A percentile compares a stretch with the other conserved stretches of the same genome.
These are phyloP conservation scores for Gynochthodes officinalis DNA, from an alignment of 257 asterid species.

Conservation along the genomic window DNA sequence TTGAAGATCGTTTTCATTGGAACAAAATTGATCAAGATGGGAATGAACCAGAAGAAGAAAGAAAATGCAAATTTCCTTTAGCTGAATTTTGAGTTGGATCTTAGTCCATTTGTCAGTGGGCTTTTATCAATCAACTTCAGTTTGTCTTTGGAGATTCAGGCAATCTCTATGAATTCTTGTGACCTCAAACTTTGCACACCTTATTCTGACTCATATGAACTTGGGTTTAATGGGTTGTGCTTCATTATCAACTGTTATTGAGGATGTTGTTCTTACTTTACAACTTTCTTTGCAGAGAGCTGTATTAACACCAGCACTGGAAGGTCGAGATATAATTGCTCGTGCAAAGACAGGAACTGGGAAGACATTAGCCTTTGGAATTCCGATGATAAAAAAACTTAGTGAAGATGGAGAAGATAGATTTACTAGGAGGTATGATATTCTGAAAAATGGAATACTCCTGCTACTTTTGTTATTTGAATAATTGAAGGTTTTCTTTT, in stretches of 20 bases:
- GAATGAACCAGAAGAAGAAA: not conserved
- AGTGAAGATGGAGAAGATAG: conserved; percentile 50
- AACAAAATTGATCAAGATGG: not conserved
- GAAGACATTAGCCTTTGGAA: conserved; percentile 98
- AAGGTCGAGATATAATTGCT: conserved; percentile 90
- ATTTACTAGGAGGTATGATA: conserved; percentile 55
- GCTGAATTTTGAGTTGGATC: not conserved
- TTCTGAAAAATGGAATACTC: not conserved
- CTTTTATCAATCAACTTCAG: not conserved
- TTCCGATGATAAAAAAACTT: conserved; percentile 77
- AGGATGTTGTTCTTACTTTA: conserved; percentile 1
- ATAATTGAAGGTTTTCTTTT: conserved; percentile 13
- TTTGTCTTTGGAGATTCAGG: not conserved
- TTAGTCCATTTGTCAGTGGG: not conserved
- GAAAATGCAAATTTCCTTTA: not conserved
- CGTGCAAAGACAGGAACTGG: conserved; percentile 99
- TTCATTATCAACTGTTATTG: not conserved
- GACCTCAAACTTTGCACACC: not conserved
- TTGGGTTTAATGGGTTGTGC: not conserved
- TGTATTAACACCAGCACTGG: conserved; percentile 83
- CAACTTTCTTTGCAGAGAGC: conserved; percentile 56
- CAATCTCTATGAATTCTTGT: not conserved
- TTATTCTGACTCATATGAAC: not conserved
- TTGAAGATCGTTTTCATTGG: not conserved
- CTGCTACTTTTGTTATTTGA: conserved; percentile 14